Evolutionary conservation across 352 stramenopile genomes (phyloP).

Genomic region (Phytopythium boreale): DNA sequence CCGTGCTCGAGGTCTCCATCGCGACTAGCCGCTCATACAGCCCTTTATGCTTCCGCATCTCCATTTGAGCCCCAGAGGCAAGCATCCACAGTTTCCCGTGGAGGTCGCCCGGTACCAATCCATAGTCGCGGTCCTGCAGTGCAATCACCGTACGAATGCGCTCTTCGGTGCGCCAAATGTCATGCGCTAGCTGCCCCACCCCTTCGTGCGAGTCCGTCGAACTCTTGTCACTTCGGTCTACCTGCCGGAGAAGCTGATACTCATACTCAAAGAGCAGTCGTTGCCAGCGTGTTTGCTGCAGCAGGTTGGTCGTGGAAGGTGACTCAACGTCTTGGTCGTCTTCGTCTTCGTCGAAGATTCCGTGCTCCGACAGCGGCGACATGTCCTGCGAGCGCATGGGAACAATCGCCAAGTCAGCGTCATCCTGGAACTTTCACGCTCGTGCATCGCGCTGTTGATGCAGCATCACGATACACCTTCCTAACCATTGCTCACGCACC

Average conservation of each 20-base stretch:
- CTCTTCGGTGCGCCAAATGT: constrained; percentile 82
- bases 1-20: constrained; percentile 52
- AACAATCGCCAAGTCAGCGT: neutral
- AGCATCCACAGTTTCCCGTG: constrained; percentile 85
- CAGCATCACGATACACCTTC: neutral
- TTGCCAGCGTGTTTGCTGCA: constrained; percentile 63
- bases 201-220: constrained; percentile 39
- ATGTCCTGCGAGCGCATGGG: constrained; percentile 24
- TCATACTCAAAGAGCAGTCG: constrained; percentile 65
- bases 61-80: constrained; percentile 58
- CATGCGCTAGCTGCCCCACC: constrained; percentile 60
- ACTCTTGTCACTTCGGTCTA: constrained; percentile 23
- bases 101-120: constrained; percentile 53
- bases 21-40: constrained; percentile 52
- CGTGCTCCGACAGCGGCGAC: constrained; percentile 41
- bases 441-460: neutral
- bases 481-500: constrained; percentile 7
- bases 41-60: constrained; percentile 59
- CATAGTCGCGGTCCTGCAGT: constrained; percentile 51
- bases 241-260: constrained; percentile 54
- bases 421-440: neutral
- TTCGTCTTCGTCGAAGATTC: constrained; percentile 36
- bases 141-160: constrained; percentile 68
- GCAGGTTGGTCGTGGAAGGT: constrained; percentile 35
- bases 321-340: constrained; percentile 43